Percentiles rank a stretch among this genome's conserved stretches.
phyloP scores from a whole-genome alignment of 108 stramenopile species.

The Thalassiosira profunda region DNA sequence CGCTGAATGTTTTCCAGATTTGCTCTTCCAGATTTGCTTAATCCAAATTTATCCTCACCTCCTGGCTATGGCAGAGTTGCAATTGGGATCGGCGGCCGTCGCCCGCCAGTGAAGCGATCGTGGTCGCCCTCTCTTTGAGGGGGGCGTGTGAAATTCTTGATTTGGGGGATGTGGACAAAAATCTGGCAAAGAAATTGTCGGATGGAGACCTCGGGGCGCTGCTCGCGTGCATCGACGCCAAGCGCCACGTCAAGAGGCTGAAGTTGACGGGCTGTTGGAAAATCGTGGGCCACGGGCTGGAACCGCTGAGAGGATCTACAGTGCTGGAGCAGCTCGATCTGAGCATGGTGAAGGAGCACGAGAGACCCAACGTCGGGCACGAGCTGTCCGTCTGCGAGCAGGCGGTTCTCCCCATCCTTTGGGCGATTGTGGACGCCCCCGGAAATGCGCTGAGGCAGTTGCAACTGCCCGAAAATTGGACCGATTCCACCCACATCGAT shows the following conservation, averaged over 20 bases:
- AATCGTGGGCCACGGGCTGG: slow-evolving; percentile 14
- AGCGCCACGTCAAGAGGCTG: background rate
- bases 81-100: too few relatives aligned
- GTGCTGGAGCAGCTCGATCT: slow-evolving; percentile 20
- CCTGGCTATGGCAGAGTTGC: too few relatives aligned
- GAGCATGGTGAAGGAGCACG: slow-evolving; percentile 1
- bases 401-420: background rate
- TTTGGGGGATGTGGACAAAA: slow-evolving; percentile 2
- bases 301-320: slow-evolving; percentile 24
- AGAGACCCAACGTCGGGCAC: background rate
- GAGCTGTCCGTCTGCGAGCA: background rate
- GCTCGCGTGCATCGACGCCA: slow-evolving; percentile 7
- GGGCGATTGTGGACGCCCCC: background rate
- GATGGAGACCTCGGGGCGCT: slow-evolving; percentile 4
- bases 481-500: background rate
- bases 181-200: background rate
- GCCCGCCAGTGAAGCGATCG: too few relatives aligned
- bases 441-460: background rate
- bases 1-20: too few relatives aligned
- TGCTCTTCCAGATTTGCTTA: too few relatives aligned
- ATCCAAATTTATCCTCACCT: too few relatives aligned
- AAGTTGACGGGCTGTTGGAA: background rate
- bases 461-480: background rate
- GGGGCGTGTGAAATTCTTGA: slow-evolving; percentile 16
- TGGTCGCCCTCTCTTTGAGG: too few relatives aligned